Evolutionary conservation across 106 monocot species (phyloP), one percentile per base, ranked within the genome.

Genomic region (Platanthera zijinensis): DNA sequence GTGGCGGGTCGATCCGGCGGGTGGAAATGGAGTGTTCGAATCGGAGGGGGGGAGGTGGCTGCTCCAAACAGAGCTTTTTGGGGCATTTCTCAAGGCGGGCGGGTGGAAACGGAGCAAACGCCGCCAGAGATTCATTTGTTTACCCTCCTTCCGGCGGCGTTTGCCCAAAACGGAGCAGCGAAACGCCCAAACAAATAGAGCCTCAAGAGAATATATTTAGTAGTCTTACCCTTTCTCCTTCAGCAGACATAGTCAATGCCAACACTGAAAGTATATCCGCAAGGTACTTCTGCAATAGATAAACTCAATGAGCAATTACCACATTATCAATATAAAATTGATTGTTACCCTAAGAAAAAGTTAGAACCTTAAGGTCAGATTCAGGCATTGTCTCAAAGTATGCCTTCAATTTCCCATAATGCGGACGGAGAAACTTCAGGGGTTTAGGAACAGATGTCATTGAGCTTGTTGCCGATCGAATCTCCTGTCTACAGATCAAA

Each of bases 381-480:
- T 94, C 90, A 4, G 82, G 63, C 86, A 99, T 89, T 39, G 62
- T 82, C 74, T 94, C 99, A 78, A 88, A 99, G 67, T 85, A 99
- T 10, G 82, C 78, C 79, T 99, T 99, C 30, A 99, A 75, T 63
- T 82, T 90, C 52, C 86, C 88, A 88, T 92, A 99, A 72, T 99
- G 99, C 0, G 94, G 92, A 12, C 94, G 86, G 7, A 99, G 87
- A 77, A 99, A 99, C 76, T 99, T 99, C 48, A 99, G 77, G 78
- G 94, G 92, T 76, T 92, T 99, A 28, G 94, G 94, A 59, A 99
- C 94, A 53, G 94, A 94, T 4, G 99, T 99, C 94, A 99, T 99
- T 21, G 99, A 94, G 73, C 94, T 99, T 32, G 94, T 99, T 48
- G 99, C 80, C 4, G 91, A 84, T 8, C 92, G 91, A 79, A 99